phyloP scores from a whole-genome alignment of 176 grass and related monocot genomes.

The Hordeum vulgare region MorexV3_pseudomolecules_assembly NC_058521.1:585617640-585618139 shows the following conservation, averaged over 20 bases:
- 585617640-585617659: background rate
- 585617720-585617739: background rate
- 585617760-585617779: background rate
- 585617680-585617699: background rate
- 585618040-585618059: slow-evolving; percentile 20
- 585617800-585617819: background rate
- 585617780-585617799: background rate
- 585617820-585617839: slow-evolving; percentile 15
- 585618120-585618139: slow-evolving; percentile 88
- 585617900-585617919: background rate
- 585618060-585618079: background rate
- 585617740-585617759: background rate
- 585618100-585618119: slow-evolving; percentile 57
- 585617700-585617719: background rate
- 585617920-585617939: slow-evolving; percentile 52
- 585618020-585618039: slow-evolving; percentile 40
- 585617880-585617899: background rate
- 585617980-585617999: slow-evolving; percentile 77
- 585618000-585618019: slow-evolving; percentile 68
- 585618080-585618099: slow-evolving; percentile 27
- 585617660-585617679: background rate
- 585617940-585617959: slow-evolving; percentile 90
- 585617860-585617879: background rate
- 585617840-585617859: background rate
- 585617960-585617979: slow-evolving; percentile 60